These are phyloP conservation scores for Nasturtium officinale DNA, from an alignment of 345 rosid genomes.

Conservation along the genomic window DNA sequence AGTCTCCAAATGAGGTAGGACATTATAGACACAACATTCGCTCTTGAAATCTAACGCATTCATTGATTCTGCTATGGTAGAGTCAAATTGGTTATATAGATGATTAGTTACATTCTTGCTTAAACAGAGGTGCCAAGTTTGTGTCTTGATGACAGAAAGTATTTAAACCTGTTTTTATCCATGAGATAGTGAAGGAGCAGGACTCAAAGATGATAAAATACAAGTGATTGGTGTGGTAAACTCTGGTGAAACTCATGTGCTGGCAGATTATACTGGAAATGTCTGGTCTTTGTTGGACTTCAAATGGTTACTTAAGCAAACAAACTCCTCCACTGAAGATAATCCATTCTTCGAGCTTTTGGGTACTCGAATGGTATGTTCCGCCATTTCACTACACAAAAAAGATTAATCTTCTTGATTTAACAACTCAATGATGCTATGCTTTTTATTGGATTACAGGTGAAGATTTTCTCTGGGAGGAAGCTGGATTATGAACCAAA, in stretches of 20 bases:
- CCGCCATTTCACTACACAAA: not conserved
- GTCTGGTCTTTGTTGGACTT: constrained; percentile 76
- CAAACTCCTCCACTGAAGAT: constrained; percentile 31
- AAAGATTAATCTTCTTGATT: constrained; percentile 18
- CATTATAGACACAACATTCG: not conserved
- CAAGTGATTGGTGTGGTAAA: constrained; percentile 58
- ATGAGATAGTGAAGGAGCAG: constrained; percentile 44
- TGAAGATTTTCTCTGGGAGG: constrained; percentile 62
- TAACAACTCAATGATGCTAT: constrained; percentile 4
- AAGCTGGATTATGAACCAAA: constrained; percentile 76
- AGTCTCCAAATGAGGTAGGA: constrained; percentile 83
- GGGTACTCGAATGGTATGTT: constrained; percentile 65
- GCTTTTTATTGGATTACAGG: constrained; percentile 51
- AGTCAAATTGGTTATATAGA: not conserved
- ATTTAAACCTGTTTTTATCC: too few relatives aligned
- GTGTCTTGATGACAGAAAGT: too few relatives aligned
- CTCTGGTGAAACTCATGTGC: constrained; percentile 57
- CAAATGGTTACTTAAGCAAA: constrained; percentile 61
- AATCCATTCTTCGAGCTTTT: constrained; percentile 60
- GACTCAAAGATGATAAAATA: constrained; percentile 47
- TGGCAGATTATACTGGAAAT: constrained; percentile 62
- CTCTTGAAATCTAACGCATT: not conserved
- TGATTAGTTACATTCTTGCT: constrained; percentile 13
- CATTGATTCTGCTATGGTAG: not conserved
- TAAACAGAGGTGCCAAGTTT: too few relatives aligned